A percentile compares a stretch with the other conserved stretches of the same genome.
phyloP scores from a whole-genome alignment of 805 yeast species.

The Starmerella etchellsii region DNA sequence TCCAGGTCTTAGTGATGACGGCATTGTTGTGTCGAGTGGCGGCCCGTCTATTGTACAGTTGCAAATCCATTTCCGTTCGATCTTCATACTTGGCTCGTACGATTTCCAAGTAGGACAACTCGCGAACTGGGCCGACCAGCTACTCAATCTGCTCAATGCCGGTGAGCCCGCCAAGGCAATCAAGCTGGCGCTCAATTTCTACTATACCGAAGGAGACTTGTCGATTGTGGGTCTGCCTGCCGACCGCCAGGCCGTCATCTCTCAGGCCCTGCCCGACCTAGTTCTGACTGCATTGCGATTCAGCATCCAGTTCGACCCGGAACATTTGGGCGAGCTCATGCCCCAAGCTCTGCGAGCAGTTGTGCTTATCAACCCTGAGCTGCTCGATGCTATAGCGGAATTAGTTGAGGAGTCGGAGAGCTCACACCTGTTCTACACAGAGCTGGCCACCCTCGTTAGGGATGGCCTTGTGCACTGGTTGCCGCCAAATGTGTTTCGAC shows the following conservation, averaged over 20 bases:
- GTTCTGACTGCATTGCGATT: slow-evolving; percentile 40
- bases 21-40: neutral
- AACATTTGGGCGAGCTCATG: slow-evolving; percentile 23
- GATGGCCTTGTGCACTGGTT: slow-evolving; percentile 35
- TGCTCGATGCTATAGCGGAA: slow-evolving; percentile 38
- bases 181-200: slow-evolving; percentile 41
- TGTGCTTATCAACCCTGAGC: slow-evolving; percentile 21
- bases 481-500: slow-evolving; percentile 53
- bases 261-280: slow-evolving; percentile 43
- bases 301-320: slow-evolving; percentile 29
- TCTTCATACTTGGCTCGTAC: slow-evolving; percentile 42
- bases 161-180: slow-evolving; percentile 46
- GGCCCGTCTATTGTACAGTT: neutral
- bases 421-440: slow-evolving; percentile 36
- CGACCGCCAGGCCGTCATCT: slow-evolving; percentile 38
- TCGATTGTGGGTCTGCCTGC: slow-evolving; percentile 47
- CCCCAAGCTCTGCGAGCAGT: slow-evolving; percentile 34
- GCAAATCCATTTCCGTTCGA: slow-evolving; percentile 18
- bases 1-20: no score
- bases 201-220: slow-evolving; percentile 37
- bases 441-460: slow-evolving; percentile 41
- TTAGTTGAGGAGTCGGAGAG: slow-evolving; percentile 26
- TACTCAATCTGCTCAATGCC: slow-evolving; percentile 36
- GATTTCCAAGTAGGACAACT: slow-evolving; percentile 46
- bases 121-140: slow-evolving; percentile 57